A percentile compares a stretch with the other conserved stretches of the same genome.
These are phyloP conservation scores for Physcomitrellopsis africana DNA, from an alignment of 225 moss, liverwort and hornwort species.

Conservation along the genomic window DNA sequence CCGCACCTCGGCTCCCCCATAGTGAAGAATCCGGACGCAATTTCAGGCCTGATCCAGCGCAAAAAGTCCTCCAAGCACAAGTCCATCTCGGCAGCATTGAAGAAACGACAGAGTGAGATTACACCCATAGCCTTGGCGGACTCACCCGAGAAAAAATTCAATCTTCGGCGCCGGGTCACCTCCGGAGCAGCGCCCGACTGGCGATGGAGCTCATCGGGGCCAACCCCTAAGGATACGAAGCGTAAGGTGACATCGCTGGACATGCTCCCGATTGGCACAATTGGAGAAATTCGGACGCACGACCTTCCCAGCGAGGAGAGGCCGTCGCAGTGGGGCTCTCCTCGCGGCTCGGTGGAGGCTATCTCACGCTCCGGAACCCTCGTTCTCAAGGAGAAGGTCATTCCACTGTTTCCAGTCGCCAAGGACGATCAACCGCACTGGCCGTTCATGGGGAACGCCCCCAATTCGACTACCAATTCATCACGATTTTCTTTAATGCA, in stretches of 20 bases:
- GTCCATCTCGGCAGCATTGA: rapidly evolving
- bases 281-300: background rate
- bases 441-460: constrained; percentile 31
- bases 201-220: background rate
- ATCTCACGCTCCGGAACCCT: background rate
- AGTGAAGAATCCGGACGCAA: constrained; percentile 43
- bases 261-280: background rate
- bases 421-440: background rate
- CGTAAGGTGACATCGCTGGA: background rate
- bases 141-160: background rate
- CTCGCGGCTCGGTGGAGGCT: constrained; percentile 28
- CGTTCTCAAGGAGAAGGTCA: background rate
- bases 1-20: constrained; percentile 31
- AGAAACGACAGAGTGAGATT: background rate
- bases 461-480: rapidly evolving
- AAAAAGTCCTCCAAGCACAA: constrained; percentile 1
- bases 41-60: constrained; percentile 17
- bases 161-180: background rate
- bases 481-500: constrained; percentile 25
- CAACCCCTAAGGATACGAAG: background rate
- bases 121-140: background rate
- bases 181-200: background rate
- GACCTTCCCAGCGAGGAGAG: background rate
- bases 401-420: background rate
- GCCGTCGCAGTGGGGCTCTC: constrained; percentile 30